A percentile compares a stretch with the other conserved stretches of the same genome.
Evolutionary conservation across 495 filamentous ascomycete genomes (phyloP).

Genomic region (Beverwykella pulmonaria): DNA sequence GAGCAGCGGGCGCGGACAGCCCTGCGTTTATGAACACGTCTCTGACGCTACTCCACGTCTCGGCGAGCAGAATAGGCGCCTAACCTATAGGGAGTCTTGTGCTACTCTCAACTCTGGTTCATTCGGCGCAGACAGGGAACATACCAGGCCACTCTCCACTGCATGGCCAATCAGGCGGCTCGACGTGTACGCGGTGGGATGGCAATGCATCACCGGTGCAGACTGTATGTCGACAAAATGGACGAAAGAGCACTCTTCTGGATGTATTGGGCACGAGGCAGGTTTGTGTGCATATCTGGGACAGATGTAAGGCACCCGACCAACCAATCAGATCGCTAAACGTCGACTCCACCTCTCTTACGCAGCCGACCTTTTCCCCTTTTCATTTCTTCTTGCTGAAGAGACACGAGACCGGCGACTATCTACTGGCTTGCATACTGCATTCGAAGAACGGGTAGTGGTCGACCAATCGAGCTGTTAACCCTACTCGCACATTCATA

Average conservation of each 20-base stretch:
- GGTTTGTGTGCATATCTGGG: slow-evolving; percentile 31
- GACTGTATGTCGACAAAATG: background rate
- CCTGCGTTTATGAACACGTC: slow-evolving; percentile 22
- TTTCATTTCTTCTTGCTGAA: slow-evolving; percentile 28
- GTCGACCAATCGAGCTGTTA: background rate
- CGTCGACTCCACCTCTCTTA: slow-evolving; percentile 12
- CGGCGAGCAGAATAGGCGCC: slow-evolving; percentile 33
- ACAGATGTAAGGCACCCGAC: slow-evolving; percentile 22
- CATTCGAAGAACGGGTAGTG: background rate
- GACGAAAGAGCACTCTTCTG: background rate
- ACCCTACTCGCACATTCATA: too few species aligned
- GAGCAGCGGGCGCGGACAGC: slow-evolving; percentile 24
- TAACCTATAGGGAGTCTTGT: slow-evolving; percentile 29
- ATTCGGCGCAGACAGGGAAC: slow-evolving; percentile 16
- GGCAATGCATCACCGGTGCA: slow-evolving; percentile 10
- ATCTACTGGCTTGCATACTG: background rate
- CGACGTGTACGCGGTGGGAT: slow-evolving; percentile 6
- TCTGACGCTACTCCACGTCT: slow-evolving; percentile 10
- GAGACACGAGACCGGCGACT: slow-evolving; percentile 14
- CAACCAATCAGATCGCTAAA: slow-evolving; percentile 28
- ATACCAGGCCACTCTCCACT: slow-evolving; percentile 8
- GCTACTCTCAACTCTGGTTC: slow-evolving; percentile 22
- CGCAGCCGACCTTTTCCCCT: slow-evolving; percentile 13
- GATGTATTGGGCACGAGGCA: slow-evolving; percentile 21
- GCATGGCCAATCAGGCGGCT: slow-evolving; percentile 22